These are phyloP conservation scores for Thielaviopsis populi DNA, from an alignment of 2,329 filamentous ascomycete species.

Conservation along the genomic window DNA sequence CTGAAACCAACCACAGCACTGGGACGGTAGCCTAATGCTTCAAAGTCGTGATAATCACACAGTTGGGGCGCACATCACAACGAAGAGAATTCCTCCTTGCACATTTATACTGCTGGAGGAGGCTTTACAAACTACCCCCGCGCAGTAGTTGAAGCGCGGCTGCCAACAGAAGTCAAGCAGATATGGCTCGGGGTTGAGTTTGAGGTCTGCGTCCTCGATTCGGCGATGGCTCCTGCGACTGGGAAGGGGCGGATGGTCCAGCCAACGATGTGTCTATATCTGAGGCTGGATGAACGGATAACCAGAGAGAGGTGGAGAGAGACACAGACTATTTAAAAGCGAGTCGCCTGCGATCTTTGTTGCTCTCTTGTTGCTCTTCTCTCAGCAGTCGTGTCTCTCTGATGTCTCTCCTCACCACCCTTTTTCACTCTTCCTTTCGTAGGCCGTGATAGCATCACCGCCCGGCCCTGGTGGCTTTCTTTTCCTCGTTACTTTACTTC, in stretches of 20 bases:
- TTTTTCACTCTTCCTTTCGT: conserved; percentile 7
- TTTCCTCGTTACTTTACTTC: conserved; percentile 4
- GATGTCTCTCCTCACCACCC: neutral
- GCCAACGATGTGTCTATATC: neutral
- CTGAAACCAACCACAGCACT: neutral
- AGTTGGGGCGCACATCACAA: neutral
- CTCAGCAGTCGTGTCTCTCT: conserved; percentile 9
- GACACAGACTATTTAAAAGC: conserved; percentile 12
- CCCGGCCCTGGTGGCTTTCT: conserved; percentile 16
- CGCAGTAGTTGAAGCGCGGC: neutral
- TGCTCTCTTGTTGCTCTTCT: neutral
- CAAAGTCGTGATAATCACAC: neutral
- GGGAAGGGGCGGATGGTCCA: neutral
- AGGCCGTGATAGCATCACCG: conserved; percentile 9
- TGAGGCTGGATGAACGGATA: neutral
- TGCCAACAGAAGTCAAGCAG: neutral
- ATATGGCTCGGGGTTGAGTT: neutral
- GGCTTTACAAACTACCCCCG: neutral
- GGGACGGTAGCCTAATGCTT: neutral
- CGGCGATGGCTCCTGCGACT: neutral
- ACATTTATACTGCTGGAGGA: neutral
- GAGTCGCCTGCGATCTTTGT: neutral
- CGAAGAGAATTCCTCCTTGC: neutral
- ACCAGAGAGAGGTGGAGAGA: neutral
- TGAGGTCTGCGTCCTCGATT: neutral